A percentile compares a stretch with the other conserved stretches of the same genome.
phyloP scores from a whole-genome alignment of 176 grass and related monocot genomes.

The Olyra latifolia region DNA sequence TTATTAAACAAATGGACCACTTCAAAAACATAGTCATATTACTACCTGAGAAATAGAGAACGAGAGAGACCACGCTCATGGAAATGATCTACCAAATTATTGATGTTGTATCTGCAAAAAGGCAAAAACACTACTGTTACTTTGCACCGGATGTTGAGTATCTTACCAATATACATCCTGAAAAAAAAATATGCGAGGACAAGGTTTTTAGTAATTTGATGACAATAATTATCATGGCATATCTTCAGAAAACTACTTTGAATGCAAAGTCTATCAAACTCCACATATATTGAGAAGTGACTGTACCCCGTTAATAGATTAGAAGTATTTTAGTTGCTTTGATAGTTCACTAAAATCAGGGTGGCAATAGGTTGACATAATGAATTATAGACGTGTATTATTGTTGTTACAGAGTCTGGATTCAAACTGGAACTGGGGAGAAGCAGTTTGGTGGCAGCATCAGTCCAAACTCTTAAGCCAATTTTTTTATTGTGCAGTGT shows the following conservation, averaged over 20 bases:
- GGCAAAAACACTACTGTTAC: constrained; percentile 1
- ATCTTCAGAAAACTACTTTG: not conserved
- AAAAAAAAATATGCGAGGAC: not conserved
- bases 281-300: not conserved
- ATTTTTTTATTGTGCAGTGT: not conserved
- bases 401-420: not conserved
- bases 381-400: not conserved
- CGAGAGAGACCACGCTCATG: constrained; percentile 78
- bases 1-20: constrained; percentile 8
- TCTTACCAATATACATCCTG: constrained; percentile 9
- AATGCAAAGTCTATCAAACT: constrained; percentile 1
- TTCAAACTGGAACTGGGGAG: constrained; percentile 8
- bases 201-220: constrained; percentile 1
- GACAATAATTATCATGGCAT: not conserved
- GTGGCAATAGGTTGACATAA: not conserved
- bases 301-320: not conserved
- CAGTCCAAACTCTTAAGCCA: not conserved
- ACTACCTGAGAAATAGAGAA: constrained; percentile 91
- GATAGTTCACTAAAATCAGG: not conserved
- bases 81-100: constrained; percentile 87
- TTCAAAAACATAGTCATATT: constrained; percentile 10
- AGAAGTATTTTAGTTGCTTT: constrained; percentile 3
- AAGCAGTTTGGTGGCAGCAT: not conserved
- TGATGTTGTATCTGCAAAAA: constrained; percentile 68
- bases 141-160: not conserved